These are phyloP conservation scores for Bassia scoparia DNA, from an alignment of 148 eudicot species.

Conservation along the genomic window DNA sequence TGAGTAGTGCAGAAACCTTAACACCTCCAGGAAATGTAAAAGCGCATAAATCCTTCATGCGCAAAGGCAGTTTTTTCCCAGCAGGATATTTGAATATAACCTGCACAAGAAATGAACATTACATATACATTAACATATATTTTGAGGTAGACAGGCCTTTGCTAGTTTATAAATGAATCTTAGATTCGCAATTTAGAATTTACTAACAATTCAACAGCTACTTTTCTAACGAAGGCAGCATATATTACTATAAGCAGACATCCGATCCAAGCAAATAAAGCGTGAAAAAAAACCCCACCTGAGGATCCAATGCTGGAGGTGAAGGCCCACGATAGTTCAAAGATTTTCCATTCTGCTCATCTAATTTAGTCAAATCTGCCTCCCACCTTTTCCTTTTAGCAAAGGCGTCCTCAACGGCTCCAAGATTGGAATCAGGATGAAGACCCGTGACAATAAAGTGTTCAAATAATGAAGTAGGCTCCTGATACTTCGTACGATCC, in stretches of 20 bases:
- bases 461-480: conserved; percentile 81
- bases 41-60: conserved; percentile 72
- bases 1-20: conserved; percentile 46
- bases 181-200: background rate
- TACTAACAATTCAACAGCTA: background rate
- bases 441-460: conserved; percentile 87
- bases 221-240: background rate
- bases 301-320: conserved; percentile 71
- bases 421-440: conserved; percentile 81
- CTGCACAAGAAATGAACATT: conserved; percentile 36
- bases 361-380: conserved; percentile 38
- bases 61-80: conserved; percentile 73
- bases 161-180: background rate
- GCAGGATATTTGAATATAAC: conserved; percentile 85
- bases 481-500: conserved; percentile 65
- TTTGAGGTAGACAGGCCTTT: background rate
- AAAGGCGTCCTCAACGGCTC: conserved; percentile 70
- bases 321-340: conserved; percentile 41
- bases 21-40: conserved; percentile 93
- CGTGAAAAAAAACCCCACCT: conserved; percentile 40
- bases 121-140: background rate
- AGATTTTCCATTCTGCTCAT: conserved; percentile 32
- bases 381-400: conserved; percentile 77
- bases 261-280: background rate
- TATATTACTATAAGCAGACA: background rate